phyloP scores from a whole-genome alignment of 352 stramenopile species.

The Pythium folliculosum region DNA sequence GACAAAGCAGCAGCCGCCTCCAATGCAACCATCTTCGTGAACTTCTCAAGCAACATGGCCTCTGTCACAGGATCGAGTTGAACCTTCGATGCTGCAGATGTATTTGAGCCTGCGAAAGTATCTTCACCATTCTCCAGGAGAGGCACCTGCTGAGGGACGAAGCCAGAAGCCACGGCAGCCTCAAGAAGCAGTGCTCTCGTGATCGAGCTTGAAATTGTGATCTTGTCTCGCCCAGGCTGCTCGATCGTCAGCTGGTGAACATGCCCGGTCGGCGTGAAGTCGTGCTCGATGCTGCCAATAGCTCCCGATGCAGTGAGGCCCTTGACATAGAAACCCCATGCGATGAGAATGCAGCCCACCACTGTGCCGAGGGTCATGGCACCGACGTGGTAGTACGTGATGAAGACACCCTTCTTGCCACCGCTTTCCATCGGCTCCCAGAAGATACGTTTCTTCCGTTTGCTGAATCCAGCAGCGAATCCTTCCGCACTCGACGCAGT shows the following conservation, averaged over 20 bases:
- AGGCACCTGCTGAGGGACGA: slow-evolving; percentile 29
- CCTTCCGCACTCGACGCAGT: slow-evolving; percentile 11
- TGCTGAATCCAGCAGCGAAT: not conserved
- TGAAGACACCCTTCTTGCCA: slow-evolving; percentile 76
- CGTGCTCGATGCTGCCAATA: slow-evolving; percentile 49
- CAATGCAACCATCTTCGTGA: slow-evolving; percentile 44
- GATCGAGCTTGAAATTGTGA: slow-evolving; percentile 81
- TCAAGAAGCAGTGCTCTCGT: slow-evolving; percentile 60
- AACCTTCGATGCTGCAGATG: slow-evolving; percentile 7
- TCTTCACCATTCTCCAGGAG: slow-evolving; percentile 53
- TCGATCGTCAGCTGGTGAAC: slow-evolving; percentile 73
- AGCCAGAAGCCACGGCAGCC: slow-evolving; percentile 28
- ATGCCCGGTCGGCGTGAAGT: slow-evolving; percentile 65
- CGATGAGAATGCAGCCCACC: slow-evolving; percentile 53
- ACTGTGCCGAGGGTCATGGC: slow-evolving; percentile 54
- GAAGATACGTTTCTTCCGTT: slow-evolving; percentile 38
- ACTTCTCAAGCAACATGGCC: slow-evolving; percentile 64
- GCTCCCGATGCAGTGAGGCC: slow-evolving; percentile 66
- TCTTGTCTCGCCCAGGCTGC: slow-evolving; percentile 61
- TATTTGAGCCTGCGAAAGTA: slow-evolving; percentile 1
- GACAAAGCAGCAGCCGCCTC: slow-evolving; percentile 17
- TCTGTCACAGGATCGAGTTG: slow-evolving; percentile 46
- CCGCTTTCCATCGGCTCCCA: slow-evolving; percentile 78
- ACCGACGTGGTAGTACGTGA: slow-evolving; percentile 76
- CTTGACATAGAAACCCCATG: slow-evolving; percentile 78